Conservation (phyloP, 495 filamentous ascomycete genomes). For the Penicillium coffeae region DNA sequence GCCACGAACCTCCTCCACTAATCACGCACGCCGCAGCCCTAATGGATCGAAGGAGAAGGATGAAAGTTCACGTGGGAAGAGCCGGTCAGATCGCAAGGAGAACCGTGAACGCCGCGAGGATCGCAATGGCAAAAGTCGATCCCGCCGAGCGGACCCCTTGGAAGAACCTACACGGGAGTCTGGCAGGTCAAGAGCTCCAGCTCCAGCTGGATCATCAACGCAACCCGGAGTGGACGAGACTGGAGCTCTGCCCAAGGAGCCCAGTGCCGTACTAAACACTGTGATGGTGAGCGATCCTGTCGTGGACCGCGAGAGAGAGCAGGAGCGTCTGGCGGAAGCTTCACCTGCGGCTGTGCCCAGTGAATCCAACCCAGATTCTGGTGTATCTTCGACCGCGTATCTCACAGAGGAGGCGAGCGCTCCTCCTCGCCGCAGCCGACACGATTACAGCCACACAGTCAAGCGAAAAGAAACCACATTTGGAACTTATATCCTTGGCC, state of each 20-base stretch:
- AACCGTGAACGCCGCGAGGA: constrained; percentile 30
- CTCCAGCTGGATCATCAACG: constrained; percentile 10
- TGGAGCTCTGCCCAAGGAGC: constrained; percentile 34
- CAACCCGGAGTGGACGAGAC: constrained; percentile 25
- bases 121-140: constrained; percentile 31
- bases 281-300: constrained; percentile 75
- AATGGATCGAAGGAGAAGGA: constrained; percentile 30
- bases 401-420: constrained; percentile 60
- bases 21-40: constrained; percentile 37
- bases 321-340: constrained; percentile 64
- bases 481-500: constrained; percentile 90
- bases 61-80: constrained; percentile 32
- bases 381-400: constrained; percentile 9
- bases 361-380: constrained; percentile 45
- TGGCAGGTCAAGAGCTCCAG: constrained; percentile 14
- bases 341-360: constrained; percentile 41
- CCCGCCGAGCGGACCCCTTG: constrained; percentile 30
- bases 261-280: constrained; percentile 63
- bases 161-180: constrained; percentile 25
- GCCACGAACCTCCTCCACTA: constrained; percentile 42
- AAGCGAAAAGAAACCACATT: constrained; percentile 79
- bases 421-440: constrained; percentile 63
- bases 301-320: constrained; percentile 73
- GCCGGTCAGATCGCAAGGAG: constrained; percentile 28
- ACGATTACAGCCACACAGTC: constrained; percentile 59